A percentile compares a stretch with the other conserved stretches of the same genome.
Conservation (phyloP, 2,329 filamentous ascomycete species). For the Xenosphaeropsis pyriputrescens region DNA sequence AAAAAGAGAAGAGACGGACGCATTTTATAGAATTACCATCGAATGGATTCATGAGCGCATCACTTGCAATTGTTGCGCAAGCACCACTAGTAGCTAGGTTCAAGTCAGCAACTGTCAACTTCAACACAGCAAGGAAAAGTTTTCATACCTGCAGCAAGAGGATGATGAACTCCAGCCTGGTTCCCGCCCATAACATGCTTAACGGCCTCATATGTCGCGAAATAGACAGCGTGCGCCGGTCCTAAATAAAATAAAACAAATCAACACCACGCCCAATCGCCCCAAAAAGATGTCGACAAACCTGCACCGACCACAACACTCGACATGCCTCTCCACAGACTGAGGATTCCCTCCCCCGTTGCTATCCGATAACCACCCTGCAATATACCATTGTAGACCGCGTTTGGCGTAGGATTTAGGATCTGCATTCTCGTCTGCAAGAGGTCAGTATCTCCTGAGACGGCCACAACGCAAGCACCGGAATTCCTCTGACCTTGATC, state of each 20-base stretch:
- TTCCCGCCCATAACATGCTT: constrained; percentile 96
- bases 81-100: constrained; percentile 74
- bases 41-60: constrained; percentile 98
- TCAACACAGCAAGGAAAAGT: no score
- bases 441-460: constrained; percentile 3
- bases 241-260: constrained; percentile 42
- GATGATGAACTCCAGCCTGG: constrained; percentile 74
- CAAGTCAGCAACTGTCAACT: neutral
- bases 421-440: constrained; percentile 93
- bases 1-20: neutral
- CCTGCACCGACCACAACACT: constrained; percentile 93
- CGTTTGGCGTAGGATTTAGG: constrained; percentile 65
- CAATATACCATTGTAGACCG: constrained; percentile 78
- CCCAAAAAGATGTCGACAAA: constrained; percentile 26
- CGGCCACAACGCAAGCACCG: constrained; percentile 1
- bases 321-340: constrained; percentile 90
- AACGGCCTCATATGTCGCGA: constrained; percentile 93
- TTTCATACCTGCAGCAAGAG: constrained; percentile 70
- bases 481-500: constrained; percentile 57
- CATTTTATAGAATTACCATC: constrained; percentile 50
- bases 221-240: constrained; percentile 94
- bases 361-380: constrained; percentile 91
- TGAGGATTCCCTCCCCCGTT: constrained; percentile 74
- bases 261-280: constrained; percentile 7
- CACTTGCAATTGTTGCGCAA: constrained; percentile 88